Conservation (phyloP, 345 rosid species). For the Hypericum perforatum region DNA sequence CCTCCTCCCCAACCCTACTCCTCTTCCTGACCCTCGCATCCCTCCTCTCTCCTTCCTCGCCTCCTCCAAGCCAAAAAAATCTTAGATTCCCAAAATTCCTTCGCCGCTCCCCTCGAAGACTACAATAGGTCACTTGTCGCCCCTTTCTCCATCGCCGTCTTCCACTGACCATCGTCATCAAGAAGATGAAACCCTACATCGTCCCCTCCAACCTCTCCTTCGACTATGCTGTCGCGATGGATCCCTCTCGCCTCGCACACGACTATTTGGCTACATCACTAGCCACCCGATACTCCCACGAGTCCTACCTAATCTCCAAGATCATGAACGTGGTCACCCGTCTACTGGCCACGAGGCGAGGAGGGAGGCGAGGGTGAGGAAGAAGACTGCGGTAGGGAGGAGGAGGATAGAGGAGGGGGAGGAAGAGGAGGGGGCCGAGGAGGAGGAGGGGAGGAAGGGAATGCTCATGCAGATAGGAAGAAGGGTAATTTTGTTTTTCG, state of each 20-base stretch:
- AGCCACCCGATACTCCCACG: slow-evolving; percentile 69
- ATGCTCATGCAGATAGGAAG: too few species aligned
- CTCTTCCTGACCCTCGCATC: slow-evolving; percentile 32
- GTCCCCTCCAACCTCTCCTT: slow-evolving; percentile 83
- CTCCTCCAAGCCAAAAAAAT: slow-evolving; percentile 24
- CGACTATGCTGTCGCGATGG: slow-evolving; percentile 93
- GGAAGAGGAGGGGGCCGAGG: too few species aligned
- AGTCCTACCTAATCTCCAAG: slow-evolving; percentile 83
- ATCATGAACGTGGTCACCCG: slow-evolving; percentile 94
- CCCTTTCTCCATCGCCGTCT: slow-evolving; percentile 67
- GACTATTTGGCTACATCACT: slow-evolving; percentile 67
- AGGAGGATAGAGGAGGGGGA: too few species aligned
- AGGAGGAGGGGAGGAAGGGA: too few species aligned
- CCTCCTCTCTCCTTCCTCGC: slow-evolving; percentile 28
- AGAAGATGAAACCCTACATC: slow-evolving; percentile 76
- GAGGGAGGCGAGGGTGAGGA: too few species aligned
- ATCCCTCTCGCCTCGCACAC: slow-evolving; percentile 73
- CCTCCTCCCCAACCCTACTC: slow-evolving; percentile 36
- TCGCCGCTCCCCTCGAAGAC: slow-evolving; percentile 22
- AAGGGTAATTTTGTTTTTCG: too few species aligned
- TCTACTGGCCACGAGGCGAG: slow-evolving; percentile 74
- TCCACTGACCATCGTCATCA: slow-evolving; percentile 84
- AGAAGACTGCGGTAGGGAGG: too few species aligned
- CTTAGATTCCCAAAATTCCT: slow-evolving; percentile 33
- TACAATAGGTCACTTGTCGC: slow-evolving; percentile 31